Base-by-base conservation (phyloP, 352 stramenopile genomes). In the Pythium dissimile region DNA sequence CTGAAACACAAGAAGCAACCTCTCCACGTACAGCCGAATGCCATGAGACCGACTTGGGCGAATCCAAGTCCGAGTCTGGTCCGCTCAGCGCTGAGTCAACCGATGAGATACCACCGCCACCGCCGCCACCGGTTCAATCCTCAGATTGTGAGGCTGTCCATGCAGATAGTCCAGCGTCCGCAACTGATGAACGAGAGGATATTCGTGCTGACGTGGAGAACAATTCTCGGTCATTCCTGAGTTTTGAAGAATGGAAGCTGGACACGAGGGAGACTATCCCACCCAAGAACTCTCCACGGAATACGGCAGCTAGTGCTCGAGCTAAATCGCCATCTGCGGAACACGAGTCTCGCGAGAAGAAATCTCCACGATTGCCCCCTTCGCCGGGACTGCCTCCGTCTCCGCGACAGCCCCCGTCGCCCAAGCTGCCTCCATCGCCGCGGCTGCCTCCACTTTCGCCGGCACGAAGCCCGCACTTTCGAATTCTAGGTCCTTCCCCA, bases 391-490 rank as follows among this genome's bases (percentile, higher is more conserved):
- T 61, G n/a, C 53, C 53, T 6, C 53, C 53, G 23, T 24, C 53
- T 3, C 53, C 53, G 1, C 53, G n/a, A n/a, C n/a, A n/a, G n/a
- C n/a, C n/a, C n/a, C n/a, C n/a, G n/a, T n/a, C n/a, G n/a, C n/a
- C n/a, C n/a, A n/a, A 42, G n/a, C 23, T 23, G 35, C 35, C 35
- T 23, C 27, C 21, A 2, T 47, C 32, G 20, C 53, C 53, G 5
- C 42, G 43, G 7, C 32, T 61, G n/a, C 53, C 53, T 6, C 55
- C 55, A 21, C 37, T 62, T 3, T 62, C 55, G 3, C 55, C 55
- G 7, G 49, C 58, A 16, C 45, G 58, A 2, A 27, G 45, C 15
- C 45, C 49, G 9, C 15, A 50, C 10, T 54, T 66, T 18, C 34
- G 10, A n/a, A 15, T 26, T 39, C 13, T 27, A 28, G 3, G 15